Percentiles rank a stretch among this genome's conserved stretches.
Evolutionary conservation across 139 green algal species (phyloP).

Genomic region (Chlorella sorokiniana): DNA sequence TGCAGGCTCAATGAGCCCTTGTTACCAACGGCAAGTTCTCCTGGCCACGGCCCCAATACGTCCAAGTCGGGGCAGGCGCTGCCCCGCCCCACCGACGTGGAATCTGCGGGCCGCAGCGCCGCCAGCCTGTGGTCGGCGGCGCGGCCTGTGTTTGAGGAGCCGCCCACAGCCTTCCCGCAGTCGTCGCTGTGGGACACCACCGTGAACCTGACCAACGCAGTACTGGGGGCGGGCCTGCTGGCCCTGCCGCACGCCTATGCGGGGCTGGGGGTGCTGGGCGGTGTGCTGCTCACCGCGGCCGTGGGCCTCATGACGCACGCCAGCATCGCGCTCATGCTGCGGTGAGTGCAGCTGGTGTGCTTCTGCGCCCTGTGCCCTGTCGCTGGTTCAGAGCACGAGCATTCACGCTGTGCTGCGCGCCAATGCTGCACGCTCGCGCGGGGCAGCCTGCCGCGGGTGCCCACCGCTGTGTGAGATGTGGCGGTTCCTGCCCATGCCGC

Average conservation of each 20-base stretch:
- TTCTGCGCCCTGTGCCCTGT: not conserved
- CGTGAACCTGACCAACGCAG: conserved; percentile 29
- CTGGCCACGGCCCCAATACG: too few species aligned
- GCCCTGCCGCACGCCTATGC: conserved; percentile 29
- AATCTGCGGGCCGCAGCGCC: too few species aligned
- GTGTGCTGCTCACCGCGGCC: not conserved
- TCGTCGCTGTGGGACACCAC: conserved; percentile 20
- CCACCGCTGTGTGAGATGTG: too few species aligned
- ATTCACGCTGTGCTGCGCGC: too few species aligned
- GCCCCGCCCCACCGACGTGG: not conserved
- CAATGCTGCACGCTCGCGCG: too few species aligned
- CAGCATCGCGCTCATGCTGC: conserved; percentile 21
- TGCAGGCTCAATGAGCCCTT: too few species aligned
- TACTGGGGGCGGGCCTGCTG: conserved; percentile 30
- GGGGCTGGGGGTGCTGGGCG: conserved; percentile 19
- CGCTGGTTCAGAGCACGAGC: too few species aligned
- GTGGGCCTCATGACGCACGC: conserved; percentile 21
- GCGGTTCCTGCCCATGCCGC: too few species aligned
- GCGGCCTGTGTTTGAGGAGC: not conserved
- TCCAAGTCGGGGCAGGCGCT: too few species aligned
- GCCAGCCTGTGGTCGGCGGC: not conserved
- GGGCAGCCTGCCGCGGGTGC: too few species aligned
- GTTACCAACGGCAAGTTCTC: too few species aligned
- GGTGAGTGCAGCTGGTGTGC: not conserved
- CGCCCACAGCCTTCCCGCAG: not conserved